Evolutionary conservation across 129 eudicot species (phyloP).

Genomic region (Dittrichia graveolens): DNA sequence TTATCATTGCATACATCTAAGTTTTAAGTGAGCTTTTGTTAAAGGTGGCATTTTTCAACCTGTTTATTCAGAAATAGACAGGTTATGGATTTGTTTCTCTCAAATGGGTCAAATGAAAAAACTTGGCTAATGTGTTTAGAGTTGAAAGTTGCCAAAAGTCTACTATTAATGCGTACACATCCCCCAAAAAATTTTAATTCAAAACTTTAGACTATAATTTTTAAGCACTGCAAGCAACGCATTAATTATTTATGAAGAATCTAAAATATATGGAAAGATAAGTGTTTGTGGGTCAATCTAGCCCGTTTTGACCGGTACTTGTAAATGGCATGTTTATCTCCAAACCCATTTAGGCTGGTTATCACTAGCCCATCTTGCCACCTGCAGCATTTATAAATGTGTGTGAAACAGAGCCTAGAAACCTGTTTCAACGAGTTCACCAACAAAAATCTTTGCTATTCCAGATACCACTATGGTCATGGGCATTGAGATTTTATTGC

Average conservation of each 20-base stretch:
- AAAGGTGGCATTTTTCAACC: not conserved
- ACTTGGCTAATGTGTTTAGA: not conserved
- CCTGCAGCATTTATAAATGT: not conserved
- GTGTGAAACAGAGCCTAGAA: not conserved
- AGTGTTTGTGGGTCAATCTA: not conserved
- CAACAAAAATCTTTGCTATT: constrained; percentile 94
- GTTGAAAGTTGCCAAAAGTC: not conserved
- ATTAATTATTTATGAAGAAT: not conserved
- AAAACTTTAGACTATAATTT: not conserved
- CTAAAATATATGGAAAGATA: not conserved
- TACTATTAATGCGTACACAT: not conserved
- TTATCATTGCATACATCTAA: not conserved
- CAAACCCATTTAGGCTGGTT: not conserved
- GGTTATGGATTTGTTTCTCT: not conserved
- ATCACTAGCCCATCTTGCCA: not conserved
- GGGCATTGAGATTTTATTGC: constrained; percentile 82
- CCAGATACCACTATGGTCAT: constrained; percentile 97
- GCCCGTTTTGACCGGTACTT: not conserved
- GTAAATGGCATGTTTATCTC: too few species aligned
- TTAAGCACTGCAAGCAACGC: not conserved
- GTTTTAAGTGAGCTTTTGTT: not conserved
- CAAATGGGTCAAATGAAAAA: not conserved
- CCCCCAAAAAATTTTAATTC: not conserved
- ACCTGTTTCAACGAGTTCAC: constrained; percentile 97
- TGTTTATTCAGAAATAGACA: not conserved